Evolutionary conservation across 106 monocot genomes (phyloP).

Genomic region (Dioscorea dumetorum): DNA sequence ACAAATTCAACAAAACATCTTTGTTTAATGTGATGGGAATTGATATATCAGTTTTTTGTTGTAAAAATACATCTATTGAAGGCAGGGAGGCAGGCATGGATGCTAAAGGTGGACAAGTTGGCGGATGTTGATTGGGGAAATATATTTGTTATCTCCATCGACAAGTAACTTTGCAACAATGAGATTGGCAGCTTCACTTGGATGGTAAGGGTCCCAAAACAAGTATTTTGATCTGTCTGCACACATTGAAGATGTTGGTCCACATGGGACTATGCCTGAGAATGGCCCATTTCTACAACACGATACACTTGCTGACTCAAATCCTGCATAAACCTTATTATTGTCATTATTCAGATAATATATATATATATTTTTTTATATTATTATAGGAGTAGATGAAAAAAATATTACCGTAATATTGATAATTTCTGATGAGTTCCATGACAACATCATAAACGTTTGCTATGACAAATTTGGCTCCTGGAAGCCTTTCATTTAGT

Average conservation of each 20-base stretch:
- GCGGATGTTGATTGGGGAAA: constrained; percentile 67
- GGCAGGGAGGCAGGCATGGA: background rate
- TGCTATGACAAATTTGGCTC: constrained; percentile 66
- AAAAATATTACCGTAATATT: constrained; percentile 33
- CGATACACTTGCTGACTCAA: constrained; percentile 49
- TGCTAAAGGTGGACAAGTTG: constrained; percentile 25
- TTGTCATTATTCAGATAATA: background rate
- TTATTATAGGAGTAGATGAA: background rate
- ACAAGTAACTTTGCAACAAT: constrained; percentile 55
- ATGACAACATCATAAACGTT: constrained; percentile 82
- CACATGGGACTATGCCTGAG: constrained; percentile 69
- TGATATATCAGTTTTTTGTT: no score
- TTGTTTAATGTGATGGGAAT: no score
- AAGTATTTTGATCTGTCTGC: constrained; percentile 43
- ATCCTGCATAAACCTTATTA: constrained; percentile 28
- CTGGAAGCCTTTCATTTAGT: constrained; percentile 54
- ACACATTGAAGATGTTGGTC: constrained; percentile 60
- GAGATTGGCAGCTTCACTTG: constrained; percentile 76
- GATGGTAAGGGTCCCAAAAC: constrained; percentile 96
- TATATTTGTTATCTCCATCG: constrained; percentile 62
- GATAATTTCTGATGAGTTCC: constrained; percentile 65
- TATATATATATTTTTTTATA: background rate
- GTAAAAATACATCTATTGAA: no score
- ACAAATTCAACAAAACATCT: no score
- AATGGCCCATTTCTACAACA: constrained; percentile 76